Base-by-base conservation (phyloP, 2,329 filamentous ascomycete genomes). In the Macroventuria anomochaeta region DNA sequence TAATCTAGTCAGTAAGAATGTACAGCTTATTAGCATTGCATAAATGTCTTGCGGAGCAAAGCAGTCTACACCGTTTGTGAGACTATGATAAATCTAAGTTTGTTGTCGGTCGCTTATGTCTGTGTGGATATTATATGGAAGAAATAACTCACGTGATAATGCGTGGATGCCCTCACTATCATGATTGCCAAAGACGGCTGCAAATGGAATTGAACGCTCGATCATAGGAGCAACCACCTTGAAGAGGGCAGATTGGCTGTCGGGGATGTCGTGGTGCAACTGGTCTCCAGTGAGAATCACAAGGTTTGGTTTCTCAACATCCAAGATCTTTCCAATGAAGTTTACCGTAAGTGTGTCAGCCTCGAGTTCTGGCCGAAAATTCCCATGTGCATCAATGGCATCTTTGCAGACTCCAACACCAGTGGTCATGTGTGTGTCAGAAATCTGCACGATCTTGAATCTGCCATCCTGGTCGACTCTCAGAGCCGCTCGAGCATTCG, bases 401-500 rank as follows among this genome's bases (percentile, higher is more conserved):
- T 97, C 91, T 57, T 93, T 85, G 70, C 93, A 97, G 36, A 77
- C 75, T n/a, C 93, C 93, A 7, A 92, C 82, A 17, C 93, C 93
- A 5, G 93, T 97, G 66, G 89, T 91, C 55, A 97, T 77, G 75
- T 97, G 93, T 57, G 96, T 78, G 77, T 97, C 93, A 25, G 91
- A 88, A 50, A 95, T 80, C 76, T 97, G 93, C 81, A 97, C 85
- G 62, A 97, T 96, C 79, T 96, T 97, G 79, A 97, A 96, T 65
- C 87, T 90, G 31, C 92, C 92, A 71, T 93, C 90, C 56, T 93
- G 89, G 37, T 84, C 83, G 57, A 97, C 89, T 54, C 89, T 85
- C 21, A 77, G 62, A 58, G 57, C 42, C n/a, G 87, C 78, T 15
- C 5, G 12, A 3, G 89, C 87, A 71, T 87, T 90, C 62, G 84